Percentiles rank a stretch among this genome's conserved stretches.
These are phyloP conservation scores for Botrytis porri DNA, from an alignment of 2,329 filamentous ascomycete species.

Conservation along the genomic window DNA sequence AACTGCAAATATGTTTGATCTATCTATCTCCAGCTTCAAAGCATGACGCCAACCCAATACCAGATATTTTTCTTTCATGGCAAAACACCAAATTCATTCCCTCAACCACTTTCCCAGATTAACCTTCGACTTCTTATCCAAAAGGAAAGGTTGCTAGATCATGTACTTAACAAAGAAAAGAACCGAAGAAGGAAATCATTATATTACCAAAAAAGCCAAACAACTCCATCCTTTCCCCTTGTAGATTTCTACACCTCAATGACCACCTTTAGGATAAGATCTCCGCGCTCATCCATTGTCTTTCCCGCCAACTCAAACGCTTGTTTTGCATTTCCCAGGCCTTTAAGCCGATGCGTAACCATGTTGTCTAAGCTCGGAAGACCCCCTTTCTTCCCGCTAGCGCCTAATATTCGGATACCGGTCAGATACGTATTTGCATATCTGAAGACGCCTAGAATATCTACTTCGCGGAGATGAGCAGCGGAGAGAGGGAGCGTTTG, in stretches of 20 bases:
- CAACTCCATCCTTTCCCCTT: not conserved
- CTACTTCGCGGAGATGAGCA: constrained; percentile 70
- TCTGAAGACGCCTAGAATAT: constrained; percentile 74
- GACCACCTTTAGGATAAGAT: constrained; percentile 70
- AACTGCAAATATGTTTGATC: not conserved
- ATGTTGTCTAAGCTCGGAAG: constrained; percentile 66
- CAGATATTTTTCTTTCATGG: not conserved
- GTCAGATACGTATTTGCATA: constrained; percentile 74
- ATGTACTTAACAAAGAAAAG: not conserved
- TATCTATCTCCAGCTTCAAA: not conserved
- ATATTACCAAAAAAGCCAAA: not conserved
- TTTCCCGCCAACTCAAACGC: constrained; percentile 70
- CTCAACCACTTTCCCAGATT: not conserved
- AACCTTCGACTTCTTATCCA: no score
- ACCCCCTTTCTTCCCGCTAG: constrained; percentile 32
- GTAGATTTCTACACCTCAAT: constrained; percentile 48
- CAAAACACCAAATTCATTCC: not conserved
- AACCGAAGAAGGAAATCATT: not conserved
- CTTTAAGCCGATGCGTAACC: constrained; percentile 70
- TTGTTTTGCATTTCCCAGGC: constrained; percentile 57
- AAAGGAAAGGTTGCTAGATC: not conserved
- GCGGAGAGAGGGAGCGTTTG: constrained; percentile 72
- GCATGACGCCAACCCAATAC: not conserved
- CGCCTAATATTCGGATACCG: constrained; percentile 61
- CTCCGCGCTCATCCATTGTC: constrained; percentile 64